phyloP scores from a whole-genome alignment of 148 eudicot genomes.

The Selenicereus undatus region DNA sequence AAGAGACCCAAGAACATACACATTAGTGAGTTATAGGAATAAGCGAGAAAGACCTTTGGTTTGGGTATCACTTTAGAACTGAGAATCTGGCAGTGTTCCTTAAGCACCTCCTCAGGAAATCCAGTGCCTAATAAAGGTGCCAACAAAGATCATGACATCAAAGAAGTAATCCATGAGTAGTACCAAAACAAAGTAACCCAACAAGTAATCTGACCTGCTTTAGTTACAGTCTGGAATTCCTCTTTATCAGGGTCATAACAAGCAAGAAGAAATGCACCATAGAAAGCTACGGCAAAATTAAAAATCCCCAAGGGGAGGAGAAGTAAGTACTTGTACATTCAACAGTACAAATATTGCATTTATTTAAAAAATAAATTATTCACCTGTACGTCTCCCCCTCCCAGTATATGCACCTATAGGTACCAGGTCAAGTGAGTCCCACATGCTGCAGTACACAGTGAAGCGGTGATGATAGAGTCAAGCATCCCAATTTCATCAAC shows the following conservation, averaged over 20 bases:
- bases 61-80: constrained; percentile 1
- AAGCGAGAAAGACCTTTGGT: constrained; percentile 1
- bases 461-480: background rate
- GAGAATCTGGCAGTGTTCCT: background rate
- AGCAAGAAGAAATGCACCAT: constrained; percentile 22
- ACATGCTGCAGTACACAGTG: constrained; percentile 5
- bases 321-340: background rate
- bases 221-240: constrained; percentile 19
- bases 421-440: constrained; percentile 22
- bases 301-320: too few species aligned
- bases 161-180: too few species aligned
- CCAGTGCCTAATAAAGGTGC: constrained; percentile 8
- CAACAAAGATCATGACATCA: background rate
- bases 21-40: background rate
- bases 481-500: background rate
- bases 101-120: constrained; percentile 11
- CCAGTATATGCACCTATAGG: constrained; percentile 20
- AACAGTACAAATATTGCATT: background rate
- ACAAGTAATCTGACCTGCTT: constrained; percentile 9
- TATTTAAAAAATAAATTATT: background rate
- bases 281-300: background rate
- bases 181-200: background rate
- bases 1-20: background rate
- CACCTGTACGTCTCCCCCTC: constrained; percentile 15
- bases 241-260: constrained; percentile 21